These are phyloP conservation scores for Penicillium coprophilum DNA, from an alignment of 495 filamentous ascomycete genomes.

Conservation along the genomic window DNA sequence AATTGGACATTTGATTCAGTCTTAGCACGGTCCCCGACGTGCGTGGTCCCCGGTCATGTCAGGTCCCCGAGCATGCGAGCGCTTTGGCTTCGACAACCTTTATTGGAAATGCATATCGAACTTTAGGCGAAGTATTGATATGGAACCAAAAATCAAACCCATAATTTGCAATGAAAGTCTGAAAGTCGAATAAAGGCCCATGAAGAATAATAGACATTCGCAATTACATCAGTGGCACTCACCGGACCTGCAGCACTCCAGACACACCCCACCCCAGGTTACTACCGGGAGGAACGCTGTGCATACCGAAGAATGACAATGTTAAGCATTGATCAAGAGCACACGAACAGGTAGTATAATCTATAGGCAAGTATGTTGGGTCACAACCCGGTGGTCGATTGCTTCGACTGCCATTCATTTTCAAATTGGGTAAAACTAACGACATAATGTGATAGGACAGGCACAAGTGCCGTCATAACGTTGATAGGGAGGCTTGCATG, in stretches of 20 bases:
- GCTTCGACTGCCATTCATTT: not conserved
- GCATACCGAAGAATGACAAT: constrained; percentile 14
- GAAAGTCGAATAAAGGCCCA: not conserved
- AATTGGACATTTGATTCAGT: not conserved
- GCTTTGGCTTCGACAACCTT: constrained; percentile 1
- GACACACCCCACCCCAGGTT: not conserved
- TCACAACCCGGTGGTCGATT: not conserved
- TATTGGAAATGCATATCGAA: constrained; percentile 3
- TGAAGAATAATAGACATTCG: not conserved
- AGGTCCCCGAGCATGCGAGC: not conserved
- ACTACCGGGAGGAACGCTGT: not conserved
- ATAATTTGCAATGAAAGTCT: not conserved
- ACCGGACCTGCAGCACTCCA: constrained; percentile 5
- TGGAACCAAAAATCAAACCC: not conserved
- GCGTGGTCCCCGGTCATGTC: too few species aligned
- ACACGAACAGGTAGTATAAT: not conserved
- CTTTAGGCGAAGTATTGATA: not conserved
- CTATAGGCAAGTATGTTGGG: not conserved
- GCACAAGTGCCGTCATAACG: constrained; percentile 2
- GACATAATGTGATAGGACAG: not conserved
- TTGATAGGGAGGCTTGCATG: constrained; percentile 18
- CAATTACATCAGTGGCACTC: constrained; percentile 2
- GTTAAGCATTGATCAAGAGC: not conserved
- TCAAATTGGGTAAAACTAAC: constrained; percentile 3
- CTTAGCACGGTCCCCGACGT: not conserved